phyloP scores from a whole-genome alignment of 805 yeast genomes.

The Clavispora phyllophila region DNA sequence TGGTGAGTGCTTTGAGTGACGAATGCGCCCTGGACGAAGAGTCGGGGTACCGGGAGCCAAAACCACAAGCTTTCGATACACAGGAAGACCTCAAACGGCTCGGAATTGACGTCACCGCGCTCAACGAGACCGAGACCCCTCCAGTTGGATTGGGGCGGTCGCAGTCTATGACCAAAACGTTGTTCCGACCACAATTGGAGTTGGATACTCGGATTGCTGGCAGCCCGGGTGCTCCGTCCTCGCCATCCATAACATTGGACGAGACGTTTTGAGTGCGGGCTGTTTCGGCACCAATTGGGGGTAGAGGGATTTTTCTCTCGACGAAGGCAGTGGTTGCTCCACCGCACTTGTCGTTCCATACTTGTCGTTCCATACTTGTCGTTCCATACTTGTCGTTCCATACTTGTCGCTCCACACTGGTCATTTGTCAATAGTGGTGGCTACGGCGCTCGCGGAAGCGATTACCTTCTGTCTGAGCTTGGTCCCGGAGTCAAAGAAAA shows the following conservation, averaged over 20 bases:
- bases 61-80: constrained; percentile 28
- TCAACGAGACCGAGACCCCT: constrained; percentile 16
- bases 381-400: too few relatives aligned
- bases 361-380: too few relatives aligned
- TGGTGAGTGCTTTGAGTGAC: constrained; percentile 19
- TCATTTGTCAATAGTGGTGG: too few relatives aligned
- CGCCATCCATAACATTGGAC: constrained; percentile 38
- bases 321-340: too few relatives aligned
- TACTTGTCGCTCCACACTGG: too few relatives aligned
- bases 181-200: constrained; percentile 29
- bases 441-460: too few relatives aligned
- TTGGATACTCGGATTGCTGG: constrained; percentile 15
- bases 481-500: too few relatives aligned
- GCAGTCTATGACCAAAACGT: constrained; percentile 30
- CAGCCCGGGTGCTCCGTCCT: constrained; percentile 11
- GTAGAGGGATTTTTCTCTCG: too few relatives aligned
- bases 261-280: constrained; percentile 18
- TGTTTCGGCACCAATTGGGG: too few relatives aligned
- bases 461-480: too few relatives aligned
- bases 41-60: constrained; percentile 28
- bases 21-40: constrained; percentile 15
- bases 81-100: constrained; percentile 23
- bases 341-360: too few relatives aligned
- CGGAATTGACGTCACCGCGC: constrained; percentile 26
- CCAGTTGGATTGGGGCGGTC: constrained; percentile 14